Evolutionary conservation across 1,284 basidiomycete genomes (phyloP).

Genomic region (Exobasidium cylindrosporum): DNA sequence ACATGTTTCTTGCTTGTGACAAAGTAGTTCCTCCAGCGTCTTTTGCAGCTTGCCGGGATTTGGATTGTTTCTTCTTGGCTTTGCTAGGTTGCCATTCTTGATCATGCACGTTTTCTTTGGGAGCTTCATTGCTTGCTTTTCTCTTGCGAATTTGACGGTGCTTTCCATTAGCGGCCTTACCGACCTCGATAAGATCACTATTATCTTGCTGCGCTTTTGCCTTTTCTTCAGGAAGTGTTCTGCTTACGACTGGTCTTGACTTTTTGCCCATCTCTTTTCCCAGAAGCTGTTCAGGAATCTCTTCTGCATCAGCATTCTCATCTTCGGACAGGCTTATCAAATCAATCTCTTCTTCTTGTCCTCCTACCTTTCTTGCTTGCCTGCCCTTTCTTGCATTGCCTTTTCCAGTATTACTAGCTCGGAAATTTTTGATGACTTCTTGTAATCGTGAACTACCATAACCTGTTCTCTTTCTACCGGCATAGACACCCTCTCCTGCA

Average conservation of each 20-base stretch:
- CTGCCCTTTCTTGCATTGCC: background rate
- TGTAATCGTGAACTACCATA: conserved; percentile 84
- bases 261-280: conserved; percentile 41
- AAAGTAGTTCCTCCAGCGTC: conserved; percentile 3
- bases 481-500: conserved; percentile 63
- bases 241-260: conserved; percentile 31
- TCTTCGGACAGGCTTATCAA: conserved; percentile 10
- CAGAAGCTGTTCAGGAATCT: conserved; percentile 33
- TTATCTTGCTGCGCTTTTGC: conserved; percentile 27
- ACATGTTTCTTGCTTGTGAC: conserved; percentile 4
- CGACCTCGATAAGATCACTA: conserved; percentile 32
- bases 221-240: conserved; percentile 20
- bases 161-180: conserved; percentile 26
- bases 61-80: background rate
- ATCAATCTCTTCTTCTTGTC: background rate
- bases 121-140: background rate
- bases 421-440: conserved; percentile 77
- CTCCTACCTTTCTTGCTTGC: background rate
- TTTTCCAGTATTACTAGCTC: conserved; percentile 19
- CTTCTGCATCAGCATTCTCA: conserved; percentile 20
- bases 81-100: conserved; percentile 6
- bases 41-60: background rate
- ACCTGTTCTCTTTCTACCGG: conserved; percentile 72
- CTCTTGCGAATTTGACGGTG: conserved; percentile 17
- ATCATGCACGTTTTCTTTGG: background rate